Percentiles rank a stretch among this genome's conserved stretches.
These are phyloP conservation scores for Erodium chrysanthum DNA, from an alignment of 441 rosid species.

Conservation along the genomic window DNA sequence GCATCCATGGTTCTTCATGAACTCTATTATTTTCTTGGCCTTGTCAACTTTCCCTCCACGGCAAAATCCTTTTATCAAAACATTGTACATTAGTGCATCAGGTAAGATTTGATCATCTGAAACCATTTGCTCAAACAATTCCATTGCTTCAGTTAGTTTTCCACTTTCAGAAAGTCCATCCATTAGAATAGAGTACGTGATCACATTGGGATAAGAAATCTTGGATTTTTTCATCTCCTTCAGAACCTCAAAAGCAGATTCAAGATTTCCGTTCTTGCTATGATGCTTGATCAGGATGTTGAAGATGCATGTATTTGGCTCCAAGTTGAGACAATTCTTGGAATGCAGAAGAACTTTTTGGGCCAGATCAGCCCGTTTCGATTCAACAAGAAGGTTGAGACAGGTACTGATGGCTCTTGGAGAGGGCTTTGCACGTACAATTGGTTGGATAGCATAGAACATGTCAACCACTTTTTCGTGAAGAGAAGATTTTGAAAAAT, in stretches of 20 bases:
- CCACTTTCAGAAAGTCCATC: conserved; percentile 49
- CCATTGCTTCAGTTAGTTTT: conserved; percentile 60
- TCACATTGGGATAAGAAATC: conserved; percentile 57
- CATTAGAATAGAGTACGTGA: conserved; percentile 72
- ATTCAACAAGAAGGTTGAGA: conserved; percentile 63
- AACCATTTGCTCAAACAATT: conserved; percentile 75
- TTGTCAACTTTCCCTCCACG: conserved; percentile 50
- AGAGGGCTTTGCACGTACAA: conserved; percentile 69
- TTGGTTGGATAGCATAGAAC: conserved; percentile 51
- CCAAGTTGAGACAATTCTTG: conserved; percentile 34
- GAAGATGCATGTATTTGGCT: conserved; percentile 75
- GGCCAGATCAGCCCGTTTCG: conserved; percentile 47
- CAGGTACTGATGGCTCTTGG: conserved; percentile 70
- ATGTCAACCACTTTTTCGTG: conserved; percentile 55
- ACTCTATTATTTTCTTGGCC: conserved; percentile 62
- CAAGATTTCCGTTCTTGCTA: conserved; percentile 49
- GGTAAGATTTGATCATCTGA: conserved; percentile 60
- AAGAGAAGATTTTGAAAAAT: conserved; percentile 42
- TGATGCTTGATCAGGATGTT: conserved; percentile 72
- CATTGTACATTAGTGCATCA: conserved; percentile 57
- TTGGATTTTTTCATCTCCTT: conserved; percentile 61
- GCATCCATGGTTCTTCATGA: conserved; percentile 73
- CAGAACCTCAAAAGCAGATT: conserved; percentile 52
- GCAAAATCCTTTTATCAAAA: conserved; percentile 72
- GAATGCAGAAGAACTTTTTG: conserved; percentile 39